Evolutionary conservation across 257 asterid species (phyloP).

Genomic region (Primulina eburnea): DNA sequence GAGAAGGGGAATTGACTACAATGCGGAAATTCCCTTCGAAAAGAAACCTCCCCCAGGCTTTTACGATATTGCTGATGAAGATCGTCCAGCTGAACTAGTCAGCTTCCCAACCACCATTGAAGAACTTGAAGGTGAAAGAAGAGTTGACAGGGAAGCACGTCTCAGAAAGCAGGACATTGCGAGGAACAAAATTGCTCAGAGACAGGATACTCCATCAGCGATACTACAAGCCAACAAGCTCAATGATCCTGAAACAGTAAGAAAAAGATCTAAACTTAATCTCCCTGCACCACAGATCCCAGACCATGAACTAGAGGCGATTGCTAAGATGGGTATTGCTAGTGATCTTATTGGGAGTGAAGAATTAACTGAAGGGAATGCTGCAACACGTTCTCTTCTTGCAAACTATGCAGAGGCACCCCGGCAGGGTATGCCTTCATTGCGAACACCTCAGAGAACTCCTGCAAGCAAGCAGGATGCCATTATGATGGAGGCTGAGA

Average conservation of each 20-base stretch:
- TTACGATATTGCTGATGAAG: constrained; percentile 82
- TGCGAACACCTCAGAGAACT: constrained; percentile 89
- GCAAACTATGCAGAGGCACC: constrained; percentile 91
- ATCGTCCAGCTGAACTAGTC: constrained; percentile 68
- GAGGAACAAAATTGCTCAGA: constrained; percentile 79
- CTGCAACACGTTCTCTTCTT: constrained; percentile 89
- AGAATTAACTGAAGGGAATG: constrained; percentile 84
- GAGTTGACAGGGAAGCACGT: constrained; percentile 85
- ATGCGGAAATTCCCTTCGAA: constrained; percentile 94
- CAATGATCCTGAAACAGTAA: constrained; percentile 91
- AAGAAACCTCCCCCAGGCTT: constrained; percentile 98
- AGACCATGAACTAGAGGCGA: constrained; percentile 94
- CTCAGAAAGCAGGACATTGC: constrained; percentile 93
- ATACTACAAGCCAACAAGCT: constrained; percentile 91
- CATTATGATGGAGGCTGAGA: constrained; percentile 97
- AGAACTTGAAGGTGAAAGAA: constrained; percentile 98
- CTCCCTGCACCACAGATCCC: constrained; percentile 98
- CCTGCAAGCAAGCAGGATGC: constrained; percentile 94
- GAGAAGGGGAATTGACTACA: constrained; percentile 91
- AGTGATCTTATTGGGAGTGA: constrained; percentile 80
- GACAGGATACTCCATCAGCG: constrained; percentile 97
- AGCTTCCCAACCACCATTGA: constrained; percentile 92
- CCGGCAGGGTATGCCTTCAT: constrained; percentile 84
- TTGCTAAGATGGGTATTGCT: constrained; percentile 94
- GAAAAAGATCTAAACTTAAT: constrained; percentile 74